Evolutionary conservation across 2,329 filamentous ascomycete genomes (phyloP), one percentile per base, ranked within the genome.

Genomic region (Colletotrichum neosansevieriae): DNA sequence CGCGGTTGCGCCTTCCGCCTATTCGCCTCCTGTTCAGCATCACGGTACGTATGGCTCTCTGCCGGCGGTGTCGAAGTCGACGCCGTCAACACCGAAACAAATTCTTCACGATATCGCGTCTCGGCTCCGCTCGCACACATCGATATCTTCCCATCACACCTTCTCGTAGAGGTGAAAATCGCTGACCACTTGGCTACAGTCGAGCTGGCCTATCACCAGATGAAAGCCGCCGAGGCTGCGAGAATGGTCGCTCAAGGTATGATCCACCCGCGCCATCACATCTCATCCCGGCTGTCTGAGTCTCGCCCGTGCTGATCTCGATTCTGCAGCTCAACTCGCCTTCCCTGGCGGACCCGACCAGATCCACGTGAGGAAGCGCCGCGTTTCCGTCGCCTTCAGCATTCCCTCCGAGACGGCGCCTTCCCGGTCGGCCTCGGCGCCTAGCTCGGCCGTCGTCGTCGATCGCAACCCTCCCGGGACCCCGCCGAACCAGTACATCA

Each of bases 221-320:
- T 40, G 58, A 63, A 24, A 17, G 63, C 63, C 13, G 58, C 51
- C 13, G 63, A 67, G 50, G 63, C 58, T n/a, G 63, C 63, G 4
- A 63, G 54, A 3, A 19, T 57, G 58, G 17, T 42, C 11, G 63
- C 58, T 15, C 58, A 57, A 62, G 63, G 63, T 67, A 67, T 17
- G 58, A 44, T 34, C 7, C 29, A 29, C 29, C 29, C 29, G n/a
- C 21, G 29, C 29, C 29, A 29, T 29, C 29, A 29, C 29, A 29
- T 29, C 15, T 62, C 10, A 56, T 11, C 6, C 40, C n/a, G n/a
- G n/a, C n/a, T n/a, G n/a, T n/a, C n/a, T n/a, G n/a, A n/a, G n/a
- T 15, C n/a, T 17, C 11, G 9, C 21, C 32, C 54, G 36, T 44
- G 6, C 49, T 67, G 3, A 67, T 42, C n/a, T 15, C 24, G n/a